phyloP scores from a whole-genome alignment of 495 filamentous ascomycete species.

The Ramalina peruviana region DNA sequence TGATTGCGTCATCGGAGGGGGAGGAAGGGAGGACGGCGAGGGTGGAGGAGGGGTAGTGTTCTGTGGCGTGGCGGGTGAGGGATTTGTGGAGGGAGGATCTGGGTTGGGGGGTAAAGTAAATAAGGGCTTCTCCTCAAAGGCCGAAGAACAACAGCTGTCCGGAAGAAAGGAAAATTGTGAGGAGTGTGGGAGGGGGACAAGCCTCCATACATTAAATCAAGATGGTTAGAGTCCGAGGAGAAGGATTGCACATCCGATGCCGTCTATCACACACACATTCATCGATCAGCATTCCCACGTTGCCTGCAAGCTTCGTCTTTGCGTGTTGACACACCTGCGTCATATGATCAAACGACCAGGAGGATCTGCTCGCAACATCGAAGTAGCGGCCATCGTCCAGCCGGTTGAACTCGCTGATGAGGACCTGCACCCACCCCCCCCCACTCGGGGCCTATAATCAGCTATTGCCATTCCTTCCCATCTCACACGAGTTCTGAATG shows the following conservation, averaged over 20 bases:
- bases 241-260: constrained; percentile 70
- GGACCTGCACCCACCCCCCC: constrained; percentile 37
- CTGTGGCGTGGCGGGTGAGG: constrained; percentile 59
- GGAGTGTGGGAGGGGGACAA: background rate
- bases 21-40: constrained; percentile 53
- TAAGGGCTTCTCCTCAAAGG: too few species aligned
- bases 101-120: too few species aligned
- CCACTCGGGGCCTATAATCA: background rate
- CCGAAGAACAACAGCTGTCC: too few species aligned
- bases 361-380: constrained; percentile 72
- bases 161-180: background rate
- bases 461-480: background rate
- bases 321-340: constrained; percentile 42
- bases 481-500: background rate
- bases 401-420: constrained; percentile 74
- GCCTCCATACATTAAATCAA: constrained; percentile 58
- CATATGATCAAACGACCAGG: constrained; percentile 74
- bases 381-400: constrained; percentile 71
- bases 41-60: constrained; percentile 77
- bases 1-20: constrained; percentile 47
- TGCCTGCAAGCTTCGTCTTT: too few species aligned
- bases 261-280: constrained; percentile 37
- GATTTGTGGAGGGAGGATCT: constrained; percentile 70
- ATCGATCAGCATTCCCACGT: background rate
- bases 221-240: constrained; percentile 62